Evolutionary conservation across 306 rosid species (phyloP).

Genomic region (Begonia peltatifolia): DNA sequence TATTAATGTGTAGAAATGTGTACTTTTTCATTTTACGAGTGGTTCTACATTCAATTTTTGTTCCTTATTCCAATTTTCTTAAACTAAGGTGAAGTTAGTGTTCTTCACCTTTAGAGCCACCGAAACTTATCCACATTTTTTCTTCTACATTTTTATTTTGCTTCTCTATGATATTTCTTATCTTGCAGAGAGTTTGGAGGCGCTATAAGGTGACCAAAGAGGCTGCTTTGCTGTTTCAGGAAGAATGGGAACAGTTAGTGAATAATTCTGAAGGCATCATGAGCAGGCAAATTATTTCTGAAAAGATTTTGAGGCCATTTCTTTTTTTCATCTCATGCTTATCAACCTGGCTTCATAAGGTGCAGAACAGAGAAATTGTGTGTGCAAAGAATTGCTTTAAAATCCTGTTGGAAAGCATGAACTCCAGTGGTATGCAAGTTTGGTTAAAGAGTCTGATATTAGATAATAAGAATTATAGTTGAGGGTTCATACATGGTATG

Average conservation of each 20-base stretch:
- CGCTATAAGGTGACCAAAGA: slow-evolving; percentile 38
- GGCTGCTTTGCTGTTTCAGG: slow-evolving; percentile 51
- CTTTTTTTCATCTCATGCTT: slow-evolving; percentile 50
- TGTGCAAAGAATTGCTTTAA: slow-evolving; percentile 54
- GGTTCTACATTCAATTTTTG: too few relatives aligned
- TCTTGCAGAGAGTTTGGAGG: slow-evolving; percentile 79
- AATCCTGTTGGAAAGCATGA: slow-evolving; percentile 63
- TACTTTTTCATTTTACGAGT: too few relatives aligned
- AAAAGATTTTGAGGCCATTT: slow-evolving; percentile 63
- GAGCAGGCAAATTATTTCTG: slow-evolving; percentile 43
- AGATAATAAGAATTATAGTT: too few relatives aligned
- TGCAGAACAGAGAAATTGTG: slow-evolving; percentile 21
- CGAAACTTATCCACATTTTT: too few relatives aligned
- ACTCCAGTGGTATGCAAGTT: slow-evolving; percentile 44
- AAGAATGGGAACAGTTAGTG: slow-evolving; percentile 62
- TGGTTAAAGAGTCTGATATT: not conserved
- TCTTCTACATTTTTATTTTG: too few relatives aligned
- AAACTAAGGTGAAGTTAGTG: too few relatives aligned
- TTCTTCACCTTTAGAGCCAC: too few relatives aligned
- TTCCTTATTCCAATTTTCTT: too few relatives aligned
- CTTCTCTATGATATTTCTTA: slow-evolving; percentile 1
- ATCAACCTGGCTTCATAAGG: slow-evolving; percentile 26
- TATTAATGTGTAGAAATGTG: too few relatives aligned
- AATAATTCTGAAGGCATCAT: slow-evolving; percentile 21
- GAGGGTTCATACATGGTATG: too few relatives aligned